These are phyloP conservation scores for Venturia carpophila DNA, from an alignment of 2,329 filamentous ascomycete genomes.

Conservation along the genomic window DNA sequence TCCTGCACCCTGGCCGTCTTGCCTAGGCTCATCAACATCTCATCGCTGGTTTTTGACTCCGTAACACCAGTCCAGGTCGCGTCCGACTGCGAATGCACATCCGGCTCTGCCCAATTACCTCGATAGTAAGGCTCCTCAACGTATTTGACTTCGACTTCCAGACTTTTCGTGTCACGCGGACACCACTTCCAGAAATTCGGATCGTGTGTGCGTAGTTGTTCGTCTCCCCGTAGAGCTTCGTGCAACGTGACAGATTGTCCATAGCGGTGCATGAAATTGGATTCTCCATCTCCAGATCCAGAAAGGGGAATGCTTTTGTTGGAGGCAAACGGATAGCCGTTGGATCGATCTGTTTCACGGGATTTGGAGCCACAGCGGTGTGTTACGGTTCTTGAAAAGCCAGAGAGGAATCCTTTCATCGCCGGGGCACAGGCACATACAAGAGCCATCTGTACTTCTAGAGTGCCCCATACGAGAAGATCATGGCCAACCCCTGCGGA, in stretches of 20 bases:
- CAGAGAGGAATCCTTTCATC: slow-evolving; percentile 22
- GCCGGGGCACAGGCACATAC: slow-evolving; percentile 26
- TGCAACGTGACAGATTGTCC: background rate
- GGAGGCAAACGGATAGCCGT: background rate
- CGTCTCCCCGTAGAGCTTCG: background rate
- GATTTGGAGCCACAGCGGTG: background rate
- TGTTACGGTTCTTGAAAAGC: background rate
- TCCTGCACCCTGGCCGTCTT: background rate
- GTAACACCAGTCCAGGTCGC: background rate
- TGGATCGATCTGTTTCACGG: background rate
- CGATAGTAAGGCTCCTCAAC: background rate
- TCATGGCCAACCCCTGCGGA: slow-evolving; percentile 24
- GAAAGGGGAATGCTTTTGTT: background rate
- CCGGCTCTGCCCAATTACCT: background rate
- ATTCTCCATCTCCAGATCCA: background rate
- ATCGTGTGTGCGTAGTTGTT: background rate
- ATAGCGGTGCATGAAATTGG: background rate
- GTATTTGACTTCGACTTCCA: background rate
- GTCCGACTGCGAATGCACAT: background rate
- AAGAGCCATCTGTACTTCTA: slow-evolving; percentile 26
- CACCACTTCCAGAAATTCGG: background rate
- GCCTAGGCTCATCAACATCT: background rate
- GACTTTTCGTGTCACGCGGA: background rate
- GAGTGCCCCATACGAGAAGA: slow-evolving; percentile 24
- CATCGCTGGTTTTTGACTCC: background rate